Evolutionary conservation across 2,329 filamentous ascomycete genomes (phyloP), one percentile per base, ranked within the genome.

Genomic region (Arthrobotrys entomopaga): DNA sequence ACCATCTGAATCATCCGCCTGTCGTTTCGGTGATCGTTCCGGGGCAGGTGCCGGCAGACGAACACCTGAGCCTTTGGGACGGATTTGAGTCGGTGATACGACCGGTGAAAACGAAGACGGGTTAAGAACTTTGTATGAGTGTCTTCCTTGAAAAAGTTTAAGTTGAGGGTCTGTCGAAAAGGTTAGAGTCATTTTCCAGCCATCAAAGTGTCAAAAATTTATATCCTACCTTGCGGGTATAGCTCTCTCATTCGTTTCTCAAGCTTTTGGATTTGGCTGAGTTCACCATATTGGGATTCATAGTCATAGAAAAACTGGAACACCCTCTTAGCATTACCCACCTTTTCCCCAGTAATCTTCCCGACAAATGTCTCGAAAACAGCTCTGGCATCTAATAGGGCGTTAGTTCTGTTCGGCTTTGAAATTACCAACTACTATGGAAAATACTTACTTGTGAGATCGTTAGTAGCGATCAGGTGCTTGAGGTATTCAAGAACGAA

Each of bases 401-500:
- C 13, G 64, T 70, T 43, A 54, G 34, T 48, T 15, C 16, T 24
- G 29, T 15, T 6, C 13, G 10, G 15, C 20, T 48, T 5, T 65
- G 3, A 57, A 15, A 22, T 15, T 64, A 26, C 64, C 34, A 0
- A 34, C 10, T 19, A 6, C n/a, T 20, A 11, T 16, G 5, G 10
- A 10, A 10, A 6, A 2, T 34, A 85, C 91, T 86, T 86, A 96
- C 92, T 97, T 34, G 92, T 97, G 54, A 93, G 90, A 81, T 99
- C 95, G 78, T 96, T 94, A 80, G 91, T 92, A 11, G 91, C 90
- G 79, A 98, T 91, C 72, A 99, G 84, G 81, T 97, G 95, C 83
- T 97, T 97, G 78, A 99, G 85, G 81, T 99, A 98, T 81, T 98
- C 93, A 59, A 99, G 86, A 76, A 96, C 92, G 82, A 98, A 98